phyloP scores from a whole-genome alignment of 2,329 filamentous ascomycete genomes.

The Aspergillus pseudoglaucus region DNA sequence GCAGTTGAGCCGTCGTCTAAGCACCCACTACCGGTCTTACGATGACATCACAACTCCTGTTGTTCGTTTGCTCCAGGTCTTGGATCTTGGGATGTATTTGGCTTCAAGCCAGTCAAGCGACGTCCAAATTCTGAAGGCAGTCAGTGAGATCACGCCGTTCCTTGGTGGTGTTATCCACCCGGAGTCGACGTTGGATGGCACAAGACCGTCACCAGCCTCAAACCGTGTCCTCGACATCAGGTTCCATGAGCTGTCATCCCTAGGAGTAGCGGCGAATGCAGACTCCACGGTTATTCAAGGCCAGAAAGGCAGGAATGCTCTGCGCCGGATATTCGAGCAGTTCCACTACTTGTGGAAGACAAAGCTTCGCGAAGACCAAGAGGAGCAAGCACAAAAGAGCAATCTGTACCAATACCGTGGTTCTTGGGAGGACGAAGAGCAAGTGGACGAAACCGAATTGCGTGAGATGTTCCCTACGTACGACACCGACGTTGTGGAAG shows the following conservation, averaged over 20 bases:
- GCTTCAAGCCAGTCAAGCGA: slow-evolving; percentile 28
- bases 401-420: slow-evolving; percentile 82
- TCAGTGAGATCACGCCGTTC: slow-evolving; percentile 35
- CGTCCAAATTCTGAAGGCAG: slow-evolving; percentile 17
- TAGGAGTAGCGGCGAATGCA: slow-evolving; percentile 28
- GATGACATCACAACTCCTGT: slow-evolving; percentile 77
- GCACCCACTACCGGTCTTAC: slow-evolving; percentile 66
- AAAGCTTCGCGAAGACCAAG: slow-evolving; percentile 68
- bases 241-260: slow-evolving; percentile 32
- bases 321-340: slow-evolving; percentile 62
- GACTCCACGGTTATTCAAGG: slow-evolving; percentile 33
- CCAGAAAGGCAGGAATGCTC: slow-evolving; percentile 42
- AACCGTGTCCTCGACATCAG: slow-evolving; percentile 28
- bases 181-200: slow-evolving; percentile 6
- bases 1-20: slow-evolving; percentile 65
- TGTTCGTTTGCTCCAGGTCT: slow-evolving; percentile 69
- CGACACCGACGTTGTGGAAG: slow-evolving; percentile 48
- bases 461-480: slow-evolving; percentile 75
- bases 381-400: slow-evolving; percentile 63
- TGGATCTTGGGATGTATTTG: slow-evolving; percentile 69
- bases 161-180: slow-evolving; percentile 26
- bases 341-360: slow-evolving; percentile 77
- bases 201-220: slow-evolving; percentile 6
- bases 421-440: slow-evolving; percentile 67
- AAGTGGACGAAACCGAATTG: slow-evolving; percentile 67